Evolutionary conservation across 2,329 filamentous ascomycete genomes (phyloP).

Genomic region (Neofusicoccum ribis): DNA sequence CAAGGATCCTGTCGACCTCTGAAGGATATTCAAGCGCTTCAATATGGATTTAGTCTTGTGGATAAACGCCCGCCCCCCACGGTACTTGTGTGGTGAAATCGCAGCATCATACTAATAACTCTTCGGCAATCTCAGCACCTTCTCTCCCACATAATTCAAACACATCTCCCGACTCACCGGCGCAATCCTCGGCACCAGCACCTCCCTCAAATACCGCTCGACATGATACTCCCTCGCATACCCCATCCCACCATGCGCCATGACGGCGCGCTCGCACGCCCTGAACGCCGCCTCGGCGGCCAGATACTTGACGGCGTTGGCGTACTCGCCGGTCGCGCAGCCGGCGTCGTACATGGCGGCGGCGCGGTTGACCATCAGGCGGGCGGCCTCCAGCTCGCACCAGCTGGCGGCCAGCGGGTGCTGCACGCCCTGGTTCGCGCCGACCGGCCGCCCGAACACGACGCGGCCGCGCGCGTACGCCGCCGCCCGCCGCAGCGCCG

Average conservation of each 20-base stretch:
- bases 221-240: constrained; percentile 65
- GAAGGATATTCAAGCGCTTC: too few species aligned
- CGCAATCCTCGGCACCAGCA: constrained; percentile 60
- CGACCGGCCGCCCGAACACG: constrained; percentile 60
- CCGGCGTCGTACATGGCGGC: constrained; percentile 59
- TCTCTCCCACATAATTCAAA: constrained; percentile 70
- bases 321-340: constrained; percentile 54
- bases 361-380: constrained; percentile 62
- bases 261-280: constrained; percentile 56
- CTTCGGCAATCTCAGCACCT: constrained; percentile 63
- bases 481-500: constrained; percentile 49
- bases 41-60: too few species aligned
- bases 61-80: too few species aligned
- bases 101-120: constrained; percentile 56
- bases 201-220: constrained; percentile 60
- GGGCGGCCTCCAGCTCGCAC: constrained; percentile 63
- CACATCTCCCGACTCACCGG: constrained; percentile 71
- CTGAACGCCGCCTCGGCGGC: constrained; percentile 61
- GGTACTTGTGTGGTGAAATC: too few species aligned
- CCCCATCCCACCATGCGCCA: constrained; percentile 63
- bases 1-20: too few species aligned
- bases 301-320: constrained; percentile 59
- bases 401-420: constrained; percentile 60
- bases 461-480: constrained; percentile 50
- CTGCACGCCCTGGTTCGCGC: constrained; percentile 60